Evolutionary conservation across 345 rosid genomes (phyloP), one percentile per base, ranked within the genome.

Genomic region (Carallia pectinifolia): DNA sequence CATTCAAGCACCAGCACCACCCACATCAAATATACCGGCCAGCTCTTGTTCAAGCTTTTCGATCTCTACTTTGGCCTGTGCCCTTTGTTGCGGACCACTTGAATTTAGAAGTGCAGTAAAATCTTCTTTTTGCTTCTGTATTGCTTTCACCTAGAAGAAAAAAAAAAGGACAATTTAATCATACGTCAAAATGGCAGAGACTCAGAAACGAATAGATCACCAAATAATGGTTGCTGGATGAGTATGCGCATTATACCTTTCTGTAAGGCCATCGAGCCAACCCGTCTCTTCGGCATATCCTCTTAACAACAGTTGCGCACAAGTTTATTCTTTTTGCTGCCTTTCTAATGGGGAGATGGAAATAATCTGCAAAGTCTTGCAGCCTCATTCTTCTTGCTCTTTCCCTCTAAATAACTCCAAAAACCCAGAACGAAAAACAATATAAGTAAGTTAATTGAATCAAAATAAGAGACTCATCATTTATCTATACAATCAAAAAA

Each of bases 291-390:
- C 88, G 67, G 71, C 90, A 85, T 59, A 79, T 81, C 78, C 75
- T 88, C 76, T 86, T 86, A 48, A 90, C 81, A 7, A 85, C 91
- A 7, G 92, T 90, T 6, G 85, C 82, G 53, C 90, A 90, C 61
- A 88, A 30, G 15, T 64, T 69, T 75, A 88, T 23, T 55, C n/a
- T 69, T 66, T 23, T 56, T 1, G 96, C 83, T 0, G 96, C 96
- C 52, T 73, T 72, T 58, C 79, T 84, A 0, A 86, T 83, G 2
- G 89, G 86, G 53, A 86, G 81, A 70, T 86, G 86, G 38, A 88
- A 88, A 58, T 74, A 80, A 2, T 36, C 48, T 36, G 31, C 70
- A 4, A 90, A 30, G 33, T 88, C 88, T 16, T 30, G 48, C 70
- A 86, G 6, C 4, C 79, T 69, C 85, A 88, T 13, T 34, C 58